Evolutionary conservation across 164 flowering plant genomes (phyloP).

Genomic region (Sextonia rubra): DNA sequence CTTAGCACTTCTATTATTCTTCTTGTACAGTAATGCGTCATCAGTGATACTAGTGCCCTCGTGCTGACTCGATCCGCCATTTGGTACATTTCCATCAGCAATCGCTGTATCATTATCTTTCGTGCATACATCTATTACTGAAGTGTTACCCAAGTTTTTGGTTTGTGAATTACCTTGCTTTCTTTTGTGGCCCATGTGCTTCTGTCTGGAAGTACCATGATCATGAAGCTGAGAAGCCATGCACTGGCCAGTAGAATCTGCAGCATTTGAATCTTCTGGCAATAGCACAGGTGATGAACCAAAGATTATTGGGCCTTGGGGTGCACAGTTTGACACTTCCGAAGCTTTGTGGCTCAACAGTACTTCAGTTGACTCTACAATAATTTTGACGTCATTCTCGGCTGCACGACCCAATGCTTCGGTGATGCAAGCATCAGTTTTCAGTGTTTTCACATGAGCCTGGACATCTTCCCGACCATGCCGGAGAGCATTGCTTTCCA

Average conservation of each 20-base stretch:
- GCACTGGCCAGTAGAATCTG: slow-evolving; percentile 14
- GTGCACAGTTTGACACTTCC: slow-evolving; percentile 9
- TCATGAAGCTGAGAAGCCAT: slow-evolving; percentile 27
- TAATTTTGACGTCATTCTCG: too few relatives aligned
- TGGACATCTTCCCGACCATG: slow-evolving; percentile 23
- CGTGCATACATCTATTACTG: slow-evolving; percentile 19
- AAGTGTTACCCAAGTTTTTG: slow-evolving; percentile 29
- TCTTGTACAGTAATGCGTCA: slow-evolving; percentile 33
- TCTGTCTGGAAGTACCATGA: slow-evolving; percentile 36
- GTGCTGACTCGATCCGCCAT: slow-evolving; percentile 22
- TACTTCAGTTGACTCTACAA: neutral
- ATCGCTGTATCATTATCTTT: slow-evolving; percentile 17
- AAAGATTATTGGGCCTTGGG: slow-evolving; percentile 16
- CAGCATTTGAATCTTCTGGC: slow-evolving; percentile 15
- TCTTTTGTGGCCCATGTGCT: slow-evolving; percentile 41
- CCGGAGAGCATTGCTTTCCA: slow-evolving; percentile 25
- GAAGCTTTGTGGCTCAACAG: slow-evolving; percentile 20
- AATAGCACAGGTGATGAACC: slow-evolving; percentile 18
- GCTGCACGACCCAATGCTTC: slow-evolving; percentile 10
- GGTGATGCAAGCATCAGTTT: slow-evolving; percentile 10
- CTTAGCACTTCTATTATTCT: slow-evolving; percentile 41
- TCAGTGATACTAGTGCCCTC: slow-evolving; percentile 13
- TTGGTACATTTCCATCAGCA: slow-evolving; percentile 16
- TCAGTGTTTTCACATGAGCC: slow-evolving; percentile 5
- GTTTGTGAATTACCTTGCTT: slow-evolving; percentile 37